phyloP scores from a whole-genome alignment of 805 yeast genomes.

The Pichia insulana region DNA sequence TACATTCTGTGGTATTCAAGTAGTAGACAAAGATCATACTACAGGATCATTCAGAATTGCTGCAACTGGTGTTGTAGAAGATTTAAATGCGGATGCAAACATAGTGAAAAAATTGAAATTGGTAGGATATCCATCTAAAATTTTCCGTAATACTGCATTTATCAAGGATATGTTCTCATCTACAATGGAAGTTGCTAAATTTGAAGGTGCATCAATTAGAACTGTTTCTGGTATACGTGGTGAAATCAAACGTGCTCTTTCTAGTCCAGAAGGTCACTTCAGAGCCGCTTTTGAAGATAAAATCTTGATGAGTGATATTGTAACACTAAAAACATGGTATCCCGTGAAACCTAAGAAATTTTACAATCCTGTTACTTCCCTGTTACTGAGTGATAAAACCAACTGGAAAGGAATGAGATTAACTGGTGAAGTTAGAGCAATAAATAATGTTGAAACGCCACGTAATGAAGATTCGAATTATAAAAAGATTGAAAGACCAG shows the following conservation, averaged over 20 bases:
- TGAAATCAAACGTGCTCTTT: conserved; percentile 88
- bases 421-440: conserved; percentile 90
- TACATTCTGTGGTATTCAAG: conserved; percentile 91
- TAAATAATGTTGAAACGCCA: conserved; percentile 51
- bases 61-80: conserved; percentile 94
- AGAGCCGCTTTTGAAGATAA: conserved; percentile 97
- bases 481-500: conserved; percentile 70
- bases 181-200: conserved; percentile 90
- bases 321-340: conserved; percentile 92
- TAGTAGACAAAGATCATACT: conserved; percentile 74
- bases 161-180: conserved; percentile 93
- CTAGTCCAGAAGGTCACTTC: conserved; percentile 91
- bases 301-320: conserved; percentile 79
- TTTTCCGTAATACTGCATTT: conserved; percentile 93
- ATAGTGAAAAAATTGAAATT: conserved; percentile 92
- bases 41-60: conserved; percentile 90
- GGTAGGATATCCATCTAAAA: conserved; percentile 90
- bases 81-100: conserved; percentile 80
- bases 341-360: conserved; percentile 86
- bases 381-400: conserved; percentile 63
- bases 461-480: conserved; percentile 41
- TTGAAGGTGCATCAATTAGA: conserved; percentile 94
- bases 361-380: conserved; percentile 93
- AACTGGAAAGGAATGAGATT: conserved; percentile 96
- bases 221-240: conserved; percentile 98